Evolutionary conservation across 148 eudicot species (phyloP).

Genomic region (Chenopodium formosanum): DNA sequence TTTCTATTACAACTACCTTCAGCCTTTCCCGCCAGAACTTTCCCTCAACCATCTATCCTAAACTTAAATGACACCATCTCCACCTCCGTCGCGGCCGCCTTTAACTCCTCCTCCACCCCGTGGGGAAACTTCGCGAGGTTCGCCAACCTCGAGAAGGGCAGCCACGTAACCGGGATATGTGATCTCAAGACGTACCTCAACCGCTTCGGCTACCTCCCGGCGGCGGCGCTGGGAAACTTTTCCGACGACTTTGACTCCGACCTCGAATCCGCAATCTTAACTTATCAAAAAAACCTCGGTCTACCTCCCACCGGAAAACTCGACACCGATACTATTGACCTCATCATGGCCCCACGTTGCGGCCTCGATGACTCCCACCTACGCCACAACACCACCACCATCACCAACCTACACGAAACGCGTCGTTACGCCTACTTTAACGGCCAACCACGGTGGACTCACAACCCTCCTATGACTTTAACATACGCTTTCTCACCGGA

Average conservation of each 20-base stretch:
- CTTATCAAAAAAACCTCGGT: slow-evolving; percentile 59
- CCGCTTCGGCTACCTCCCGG: slow-evolving; percentile 66
- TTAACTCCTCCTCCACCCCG: slow-evolving; percentile 35
- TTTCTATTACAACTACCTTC: slow-evolving; percentile 16
- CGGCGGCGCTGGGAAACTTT: slow-evolving; percentile 25
- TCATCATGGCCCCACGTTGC: slow-evolving; percentile 60
- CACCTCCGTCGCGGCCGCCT: slow-evolving; percentile 11
- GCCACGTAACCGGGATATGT: slow-evolving; percentile 48
- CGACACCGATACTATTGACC: slow-evolving; percentile 46
- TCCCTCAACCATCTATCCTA: slow-evolving; percentile 22
- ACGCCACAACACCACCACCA: background rate
- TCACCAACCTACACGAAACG: slow-evolving; percentile 28
- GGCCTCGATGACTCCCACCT: slow-evolving; percentile 21
- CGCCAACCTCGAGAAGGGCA: slow-evolving; percentile 54
- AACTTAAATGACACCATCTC: slow-evolving; percentile 19
- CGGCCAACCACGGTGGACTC: slow-evolving; percentile 64
- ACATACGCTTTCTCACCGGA: slow-evolving; percentile 50
- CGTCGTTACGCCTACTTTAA: slow-evolving; percentile 44
- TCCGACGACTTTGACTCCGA: slow-evolving; percentile 48
- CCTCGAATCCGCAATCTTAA: slow-evolving; percentile 45
- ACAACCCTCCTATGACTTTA: slow-evolving; percentile 31
- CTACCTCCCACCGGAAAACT: slow-evolving; percentile 52
- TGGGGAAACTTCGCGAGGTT: slow-evolving; percentile 54
- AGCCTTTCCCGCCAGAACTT: slow-evolving; percentile 46
- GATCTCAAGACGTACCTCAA: slow-evolving; percentile 65